Evolutionary conservation across 345 rosid species (phyloP), one percentile per base, ranked within the genome.

Genomic region (Acer negundo): DNA sequence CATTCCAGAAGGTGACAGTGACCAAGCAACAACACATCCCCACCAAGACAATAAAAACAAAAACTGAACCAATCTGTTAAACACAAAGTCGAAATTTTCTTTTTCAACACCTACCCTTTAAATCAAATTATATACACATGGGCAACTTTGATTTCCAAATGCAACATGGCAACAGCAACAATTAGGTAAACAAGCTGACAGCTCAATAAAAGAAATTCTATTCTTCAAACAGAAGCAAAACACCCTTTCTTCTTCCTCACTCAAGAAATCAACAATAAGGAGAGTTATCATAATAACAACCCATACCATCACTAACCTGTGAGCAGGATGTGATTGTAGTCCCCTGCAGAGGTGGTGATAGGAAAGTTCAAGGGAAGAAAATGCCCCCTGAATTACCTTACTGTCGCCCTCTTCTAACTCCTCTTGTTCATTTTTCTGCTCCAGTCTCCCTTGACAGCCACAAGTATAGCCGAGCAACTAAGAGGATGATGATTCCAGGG

Each of bases 361-460:
- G 78, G 31, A 84, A 46, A 53, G 64, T 26, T 61, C 56, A 47
- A 72, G 66, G 22, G 71, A 56, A 38, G 40, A 82, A 75, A 82
- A 91, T 92, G 96, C 95, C 96, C 75, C 93, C 99, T 31, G 89
- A 92, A 81, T 80, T 82, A 69, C 80, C 89, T 31, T 78, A 84
- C 67, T 67, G 75, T 69, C 78, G 82, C 76, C 75, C 87, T 16
- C 84, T 84, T 70, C 82, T 73, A 47, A 81, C 84, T 75, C 88
- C 92, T 71, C 75, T 74, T 11, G 78, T 84, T 44, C 85, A 83
- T 68, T 80, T 85, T 78, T 84, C 90, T 58, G 80, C 90, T 77
- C 88, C 85, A 67, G 80, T 75, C 78, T 86, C 93, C 9, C 80
- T 87, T 75, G 58, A 77, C n/a, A 77, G 44, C 87, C 80, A 76